phyloP scores from a whole-genome alignment of 805 yeast genomes.

The Candida loeiensis region DNA sequence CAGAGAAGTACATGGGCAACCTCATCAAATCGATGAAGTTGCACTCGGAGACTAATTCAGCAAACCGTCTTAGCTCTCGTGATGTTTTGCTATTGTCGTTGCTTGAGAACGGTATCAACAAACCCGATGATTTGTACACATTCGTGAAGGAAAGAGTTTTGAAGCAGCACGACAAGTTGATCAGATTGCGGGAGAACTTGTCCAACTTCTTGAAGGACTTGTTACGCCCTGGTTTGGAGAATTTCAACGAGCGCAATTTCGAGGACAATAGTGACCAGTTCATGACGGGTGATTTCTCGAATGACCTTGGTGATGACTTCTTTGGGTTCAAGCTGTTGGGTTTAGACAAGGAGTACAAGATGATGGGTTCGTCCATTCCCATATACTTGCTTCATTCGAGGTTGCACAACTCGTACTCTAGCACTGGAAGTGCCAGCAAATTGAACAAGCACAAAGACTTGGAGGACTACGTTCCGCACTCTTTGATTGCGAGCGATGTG shows the following conservation, averaged over 20 bases:
- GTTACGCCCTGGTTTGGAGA: constrained; percentile 75
- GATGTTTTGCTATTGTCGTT: constrained; percentile 61
- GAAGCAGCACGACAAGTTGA: constrained; percentile 65
- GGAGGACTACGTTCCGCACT: constrained; percentile 50
- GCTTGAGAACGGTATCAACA: constrained; percentile 81
- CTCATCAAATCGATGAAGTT: constrained; percentile 66
- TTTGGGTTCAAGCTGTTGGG: constrained; percentile 96
- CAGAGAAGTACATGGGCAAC: constrained; percentile 75
- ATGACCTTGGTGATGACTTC: constrained; percentile 93
- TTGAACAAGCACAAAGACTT: constrained; percentile 63
- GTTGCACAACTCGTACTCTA: constrained; percentile 54
- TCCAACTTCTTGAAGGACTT: constrained; percentile 72
- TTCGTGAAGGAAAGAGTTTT: constrained; percentile 70
- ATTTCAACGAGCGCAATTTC: constrained; percentile 72
- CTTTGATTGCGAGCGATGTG: constrained; percentile 51
- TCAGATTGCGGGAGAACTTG: constrained; percentile 64
- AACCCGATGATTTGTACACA: constrained; percentile 70
- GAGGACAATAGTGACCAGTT: constrained; percentile 91
- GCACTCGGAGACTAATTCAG: constrained; percentile 62
- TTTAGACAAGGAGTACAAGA: constrained; percentile 84
- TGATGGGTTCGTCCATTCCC: constrained; percentile 83
- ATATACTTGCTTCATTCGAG: constrained; percentile 80
- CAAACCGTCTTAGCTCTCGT: constrained; percentile 34
- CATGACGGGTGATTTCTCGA: constrained; percentile 90
- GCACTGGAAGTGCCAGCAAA: constrained; percentile 42